phyloP scores from a whole-genome alignment of 2,329 filamentous ascomycete genomes.

The Verruconis gallopava region DNA sequence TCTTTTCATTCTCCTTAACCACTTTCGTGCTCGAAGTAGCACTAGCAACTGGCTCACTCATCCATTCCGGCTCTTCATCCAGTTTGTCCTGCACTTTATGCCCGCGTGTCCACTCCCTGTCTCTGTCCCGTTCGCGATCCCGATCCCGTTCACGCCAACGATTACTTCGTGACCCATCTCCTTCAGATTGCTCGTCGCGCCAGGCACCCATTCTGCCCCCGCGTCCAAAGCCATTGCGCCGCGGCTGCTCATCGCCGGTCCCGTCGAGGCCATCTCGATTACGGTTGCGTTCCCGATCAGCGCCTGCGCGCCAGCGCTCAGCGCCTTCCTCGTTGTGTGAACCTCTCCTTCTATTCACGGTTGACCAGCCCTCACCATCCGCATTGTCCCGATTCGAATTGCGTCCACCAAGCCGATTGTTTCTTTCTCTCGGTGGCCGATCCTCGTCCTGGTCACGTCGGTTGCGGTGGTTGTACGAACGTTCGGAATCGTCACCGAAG shows the following conservation, averaged over 20 bases:
- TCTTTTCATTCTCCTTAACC: constrained; percentile 51
- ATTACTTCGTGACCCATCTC: neutral
- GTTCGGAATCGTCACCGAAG: constrained; percentile 25
- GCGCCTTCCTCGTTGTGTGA: constrained; percentile 55
- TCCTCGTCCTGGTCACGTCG: constrained; percentile 27
- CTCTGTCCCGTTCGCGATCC: constrained; percentile 8
- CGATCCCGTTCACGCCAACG: constrained; percentile 5
- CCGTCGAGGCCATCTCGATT: constrained; percentile 27
- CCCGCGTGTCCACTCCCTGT: constrained; percentile 9
- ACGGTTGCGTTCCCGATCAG: constrained; percentile 31
- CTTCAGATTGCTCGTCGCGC: neutral
- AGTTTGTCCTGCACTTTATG: constrained; percentile 25
- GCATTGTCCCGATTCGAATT: constrained; percentile 17
- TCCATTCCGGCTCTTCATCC: constrained; percentile 84
- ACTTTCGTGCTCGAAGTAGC: too few relatives aligned
- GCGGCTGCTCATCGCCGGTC: constrained; percentile 36
- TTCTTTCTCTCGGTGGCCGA: constrained; percentile 15
- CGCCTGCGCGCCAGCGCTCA: constrained; percentile 43
- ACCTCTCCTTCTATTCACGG: constrained; percentile 55
- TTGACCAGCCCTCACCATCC: constrained; percentile 62
- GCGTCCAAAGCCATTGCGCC: constrained; percentile 52
- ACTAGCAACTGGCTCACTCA: constrained; percentile 45
- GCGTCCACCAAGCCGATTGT: constrained; percentile 28
- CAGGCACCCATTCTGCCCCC: constrained; percentile 22
- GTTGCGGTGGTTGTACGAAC: constrained; percentile 18